Conservation (phyloP, 805 yeast genomes). For the Zygosaccharomyces rouxii region DNA sequence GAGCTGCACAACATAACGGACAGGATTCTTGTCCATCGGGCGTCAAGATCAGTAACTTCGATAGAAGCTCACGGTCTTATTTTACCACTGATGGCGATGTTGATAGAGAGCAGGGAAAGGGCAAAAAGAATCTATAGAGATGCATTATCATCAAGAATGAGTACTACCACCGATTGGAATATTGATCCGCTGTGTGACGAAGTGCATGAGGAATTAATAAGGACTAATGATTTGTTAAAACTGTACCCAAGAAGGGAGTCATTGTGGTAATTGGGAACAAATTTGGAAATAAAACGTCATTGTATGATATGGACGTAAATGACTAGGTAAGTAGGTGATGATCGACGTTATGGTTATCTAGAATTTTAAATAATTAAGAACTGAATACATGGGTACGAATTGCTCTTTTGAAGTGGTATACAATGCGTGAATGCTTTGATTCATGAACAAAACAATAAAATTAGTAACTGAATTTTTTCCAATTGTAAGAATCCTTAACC, state of each 20-base stretch:
- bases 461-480: no score
- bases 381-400: no score
- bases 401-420: no score
- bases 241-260: constrained; percentile 19
- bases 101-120: constrained; percentile 19
- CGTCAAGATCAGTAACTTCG: constrained; percentile 1
- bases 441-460: no score
- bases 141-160: constrained; percentile 12
- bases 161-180: constrained; percentile 14
- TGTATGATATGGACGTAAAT: no score
- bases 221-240: constrained; percentile 17
- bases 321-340: no score
- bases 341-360: no score
- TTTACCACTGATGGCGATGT: constrained; percentile 15
- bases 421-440: no score
- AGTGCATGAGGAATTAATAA: constrained; percentile 14
- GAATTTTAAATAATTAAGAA: no score
- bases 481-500: no score
- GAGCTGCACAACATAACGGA: constrained; percentile 20
- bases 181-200: constrained; percentile 13
- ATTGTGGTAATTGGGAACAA: not conserved
- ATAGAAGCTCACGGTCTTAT: constrained; percentile 3
- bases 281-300: not conserved
- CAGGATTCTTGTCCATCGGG: constrained; percentile 8
- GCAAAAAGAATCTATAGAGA: constrained; percentile 22